phyloP scores from a whole-genome alignment of 2,329 filamentous ascomycete genomes.

The Colletotrichum camelliae region DNA sequence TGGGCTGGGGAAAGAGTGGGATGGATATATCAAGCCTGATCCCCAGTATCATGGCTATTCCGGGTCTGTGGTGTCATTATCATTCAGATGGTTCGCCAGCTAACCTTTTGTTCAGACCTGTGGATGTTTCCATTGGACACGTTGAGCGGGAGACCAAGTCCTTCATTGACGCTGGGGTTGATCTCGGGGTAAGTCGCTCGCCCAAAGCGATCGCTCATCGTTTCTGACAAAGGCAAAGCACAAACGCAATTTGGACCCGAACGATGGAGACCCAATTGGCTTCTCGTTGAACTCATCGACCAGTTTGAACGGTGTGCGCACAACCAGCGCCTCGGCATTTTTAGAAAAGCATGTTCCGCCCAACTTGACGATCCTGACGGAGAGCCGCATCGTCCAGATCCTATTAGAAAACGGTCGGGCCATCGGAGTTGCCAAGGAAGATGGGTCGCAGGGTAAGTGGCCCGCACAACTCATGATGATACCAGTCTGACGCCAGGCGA shows the following conservation, averaged over 20 bases:
- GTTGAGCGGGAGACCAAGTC: constrained; percentile 4
- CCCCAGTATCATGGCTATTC: not conserved
- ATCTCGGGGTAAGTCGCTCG: not conserved
- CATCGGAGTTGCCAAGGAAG: constrained; percentile 50
- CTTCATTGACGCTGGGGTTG: constrained; percentile 6
- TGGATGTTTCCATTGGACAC: constrained; percentile 5
- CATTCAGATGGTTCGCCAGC: not conserved
- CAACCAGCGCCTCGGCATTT: constrained; percentile 9
- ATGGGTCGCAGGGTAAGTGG: not conserved
- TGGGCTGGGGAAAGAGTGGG: not conserved
- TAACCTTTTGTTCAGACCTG: not conserved
- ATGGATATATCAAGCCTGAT: not conserved
- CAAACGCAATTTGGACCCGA: not conserved
- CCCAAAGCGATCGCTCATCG: accelerated
- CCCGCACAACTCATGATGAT: accelerated
- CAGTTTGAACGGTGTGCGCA: not conserved
- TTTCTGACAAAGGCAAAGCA: not conserved
- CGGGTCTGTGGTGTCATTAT: too few species aligned
- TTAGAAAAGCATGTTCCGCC: constrained; percentile 31
- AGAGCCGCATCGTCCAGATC: constrained; percentile 85
- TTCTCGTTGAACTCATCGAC: constrained; percentile 5
- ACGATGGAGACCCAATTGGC: not conserved
- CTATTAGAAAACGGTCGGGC: constrained; percentile 73
- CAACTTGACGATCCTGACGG: constrained; percentile 85
- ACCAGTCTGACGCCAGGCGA: accelerated